Evolutionary conservation across 345 rosid species (phyloP).

Genomic region (Tarenaya hassleriana): DNA sequence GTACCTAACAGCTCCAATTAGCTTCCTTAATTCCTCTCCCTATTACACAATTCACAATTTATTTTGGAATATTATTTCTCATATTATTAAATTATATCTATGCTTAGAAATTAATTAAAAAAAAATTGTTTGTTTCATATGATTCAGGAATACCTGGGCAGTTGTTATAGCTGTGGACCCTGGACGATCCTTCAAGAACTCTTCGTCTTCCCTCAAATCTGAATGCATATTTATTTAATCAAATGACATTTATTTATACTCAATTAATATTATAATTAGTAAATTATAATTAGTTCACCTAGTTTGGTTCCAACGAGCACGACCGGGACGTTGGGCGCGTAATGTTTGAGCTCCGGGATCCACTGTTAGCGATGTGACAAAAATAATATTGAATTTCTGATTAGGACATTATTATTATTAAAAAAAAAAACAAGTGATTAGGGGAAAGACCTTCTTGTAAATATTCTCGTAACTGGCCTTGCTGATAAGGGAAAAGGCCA

Average conservation of each 20-base stretch:
- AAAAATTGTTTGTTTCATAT: not conserved
- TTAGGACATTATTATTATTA: no score
- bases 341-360: slow-evolving; percentile 78
- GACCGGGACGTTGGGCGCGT: slow-evolving; percentile 66
- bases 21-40: slow-evolving; percentile 73
- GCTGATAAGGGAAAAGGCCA: slow-evolving; percentile 74
- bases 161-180: slow-evolving; percentile 58
- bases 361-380: slow-evolving; percentile 33
- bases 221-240: slow-evolving; percentile 10
- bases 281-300: slow-evolving; percentile 31
- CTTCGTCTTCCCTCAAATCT: slow-evolving; percentile 67
- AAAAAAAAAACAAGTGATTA: no score
- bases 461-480: slow-evolving; percentile 78
- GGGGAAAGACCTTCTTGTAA: slow-evolving; percentile 47
- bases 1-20: slow-evolving; percentile 67
- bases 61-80: not conserved
- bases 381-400: no score
- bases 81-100: no score
- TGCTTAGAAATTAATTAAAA: not conserved
- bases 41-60: slow-evolving; percentile 19
- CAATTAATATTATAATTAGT: no score
- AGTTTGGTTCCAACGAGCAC: slow-evolving; percentile 77
- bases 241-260: no score
- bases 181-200: slow-evolving; percentile 52
- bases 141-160: slow-evolving; percentile 37